Evolutionary conservation across 768 basidiomycete species (phyloP).

Genomic region (Rhodotorula babjevae): DNA sequence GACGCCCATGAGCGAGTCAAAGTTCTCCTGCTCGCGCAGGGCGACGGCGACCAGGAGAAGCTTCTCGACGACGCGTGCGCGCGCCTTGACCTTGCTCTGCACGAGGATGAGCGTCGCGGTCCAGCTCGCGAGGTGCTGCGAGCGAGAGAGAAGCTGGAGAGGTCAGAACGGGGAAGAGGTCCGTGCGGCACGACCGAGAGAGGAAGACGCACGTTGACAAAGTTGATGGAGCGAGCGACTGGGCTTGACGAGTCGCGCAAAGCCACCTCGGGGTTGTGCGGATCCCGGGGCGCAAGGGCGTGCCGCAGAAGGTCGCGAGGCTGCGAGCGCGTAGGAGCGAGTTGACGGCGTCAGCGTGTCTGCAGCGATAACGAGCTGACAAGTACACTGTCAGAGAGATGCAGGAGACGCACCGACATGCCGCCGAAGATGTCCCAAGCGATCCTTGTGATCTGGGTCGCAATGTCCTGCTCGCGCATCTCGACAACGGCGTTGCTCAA

Average conservation of each 20-base stretch:
- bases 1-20: slow-evolving; percentile 84
- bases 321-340: background rate
- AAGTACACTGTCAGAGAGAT: too few species aligned
- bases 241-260: slow-evolving; percentile 30
- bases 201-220: slow-evolving; percentile 38
- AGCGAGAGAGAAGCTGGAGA: background rate
- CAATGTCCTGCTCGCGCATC: slow-evolving; percentile 33
- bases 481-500: slow-evolving; percentile 34
- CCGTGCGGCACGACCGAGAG: background rate
- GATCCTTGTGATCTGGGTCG: slow-evolving; percentile 40
- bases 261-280: slow-evolving; percentile 30
- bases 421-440: slow-evolving; percentile 40
- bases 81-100: slow-evolving; percentile 68
- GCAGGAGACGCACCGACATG: slow-evolving; percentile 29
- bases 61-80: slow-evolving; percentile 80
- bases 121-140: slow-evolving; percentile 53
- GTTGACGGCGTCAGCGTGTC: too few species aligned
- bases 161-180: background rate
- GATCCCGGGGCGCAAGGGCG: slow-evolving; percentile 42
- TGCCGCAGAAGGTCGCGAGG: slow-evolving; percentile 43
- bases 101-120: slow-evolving; percentile 84
- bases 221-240: slow-evolving; percentile 38
- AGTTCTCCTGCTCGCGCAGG: slow-evolving; percentile 80
- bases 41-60: slow-evolving; percentile 77
- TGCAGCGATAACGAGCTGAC: background rate